Evolutionary conservation across 345 rosid species (phyloP), one percentile per base, ranked within the genome.

Genomic region (Linum tenue): DNA sequence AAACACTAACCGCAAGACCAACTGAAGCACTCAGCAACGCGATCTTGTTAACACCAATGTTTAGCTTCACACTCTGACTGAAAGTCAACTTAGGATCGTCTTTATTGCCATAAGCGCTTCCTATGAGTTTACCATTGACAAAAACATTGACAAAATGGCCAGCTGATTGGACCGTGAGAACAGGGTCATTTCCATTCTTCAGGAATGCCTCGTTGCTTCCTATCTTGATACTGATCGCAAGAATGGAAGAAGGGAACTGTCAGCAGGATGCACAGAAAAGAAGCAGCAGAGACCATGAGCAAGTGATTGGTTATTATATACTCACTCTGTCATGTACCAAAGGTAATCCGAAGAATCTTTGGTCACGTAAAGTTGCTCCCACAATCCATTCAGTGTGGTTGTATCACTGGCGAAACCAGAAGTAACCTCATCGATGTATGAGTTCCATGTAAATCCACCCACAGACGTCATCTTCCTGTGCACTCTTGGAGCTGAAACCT

Each of bases 151-250:
- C 36, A n/a, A 70, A 68, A 69, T 74, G 77, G 5, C 77, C 77
- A 48, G 77, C 73, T 40, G 77, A 74, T 62, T 43, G 50, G 58
- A 74, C 36, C 57, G 77, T 74, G 56, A 74, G 73, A 40, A 81
- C 69, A 48, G 96, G 98, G 66, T 55, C 56, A 62, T 85, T 81
- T 63, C 95, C 96, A 17, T 68, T 80, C 81, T 81, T 87, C 65
- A 85, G 71, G 73, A 90, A 87, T 3, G 70, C 79, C 78, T 92
- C 98, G 39, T 72, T 62, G 5, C 82, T 36, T 56, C 72, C 79
- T 53, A 92, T 69, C 10, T 79, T 82, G 22, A 92, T 75, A 76
- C 96, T 89, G 95, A 56, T 69, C 42, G 43, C 50, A 48, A 10
- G 31, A 22, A 22, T 22, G 31, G 31, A 48, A 6, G 14, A 48